Evolutionary conservation across 305 asterid genomes (phyloP).

Genomic region (Rubia peregrina): DNA sequence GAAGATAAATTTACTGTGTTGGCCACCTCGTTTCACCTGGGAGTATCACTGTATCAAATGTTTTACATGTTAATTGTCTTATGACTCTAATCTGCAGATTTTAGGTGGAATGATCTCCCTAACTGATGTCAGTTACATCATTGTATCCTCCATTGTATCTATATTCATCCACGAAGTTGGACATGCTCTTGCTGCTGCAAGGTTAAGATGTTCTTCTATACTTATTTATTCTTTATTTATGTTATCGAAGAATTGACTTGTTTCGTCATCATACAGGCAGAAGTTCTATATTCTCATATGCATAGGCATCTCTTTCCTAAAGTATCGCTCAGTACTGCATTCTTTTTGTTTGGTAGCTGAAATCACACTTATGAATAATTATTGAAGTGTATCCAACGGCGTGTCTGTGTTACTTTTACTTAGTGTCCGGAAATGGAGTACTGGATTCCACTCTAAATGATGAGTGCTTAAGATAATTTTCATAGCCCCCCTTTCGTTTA

Average conservation of each 20-base stretch:
- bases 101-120: conserved; percentile 46
- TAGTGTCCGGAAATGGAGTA: background rate
- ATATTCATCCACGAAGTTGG: conserved; percentile 79
- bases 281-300: background rate
- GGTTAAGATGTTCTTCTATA: conserved; percentile 43
- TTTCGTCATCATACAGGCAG: background rate
- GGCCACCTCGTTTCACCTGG: background rate
- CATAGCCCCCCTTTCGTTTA: background rate
- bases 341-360: background rate
- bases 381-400: background rate
- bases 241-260: background rate
- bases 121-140: conserved; percentile 49
- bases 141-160: conserved; percentile 55
- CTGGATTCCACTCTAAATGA: background rate
- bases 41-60: background rate
- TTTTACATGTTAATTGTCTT: conserved; percentile 5
- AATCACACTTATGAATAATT: background rate
- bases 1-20: conserved; percentile 1
- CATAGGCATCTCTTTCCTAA: background rate
- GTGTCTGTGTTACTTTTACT: background rate
- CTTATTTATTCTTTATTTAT: background rate
- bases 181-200: conserved; percentile 91
- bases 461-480: background rate
- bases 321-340: background rate
- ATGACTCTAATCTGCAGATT: conserved; percentile 33